Evolutionary conservation across 2,329 filamentous ascomycete species (phyloP).

Genomic region (Colletotrichum orbiculare): DNA sequence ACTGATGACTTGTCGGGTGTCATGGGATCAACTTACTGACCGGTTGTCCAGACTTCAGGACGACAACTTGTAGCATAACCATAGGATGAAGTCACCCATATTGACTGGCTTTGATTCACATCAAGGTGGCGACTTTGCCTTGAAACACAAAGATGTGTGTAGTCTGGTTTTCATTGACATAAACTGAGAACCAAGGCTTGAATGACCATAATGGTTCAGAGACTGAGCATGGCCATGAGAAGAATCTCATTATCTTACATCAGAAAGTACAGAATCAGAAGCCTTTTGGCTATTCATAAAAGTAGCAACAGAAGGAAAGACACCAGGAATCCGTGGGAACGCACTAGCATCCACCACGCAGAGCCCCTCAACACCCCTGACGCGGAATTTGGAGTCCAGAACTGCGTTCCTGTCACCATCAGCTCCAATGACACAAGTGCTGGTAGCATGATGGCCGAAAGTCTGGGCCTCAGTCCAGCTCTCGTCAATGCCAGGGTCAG

Average conservation of each 20-base stretch:
- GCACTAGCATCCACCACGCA: slow-evolving; percentile 73
- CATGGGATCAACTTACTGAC: too few species aligned
- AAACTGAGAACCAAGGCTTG: too few species aligned
- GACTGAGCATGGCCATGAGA: too few species aligned
- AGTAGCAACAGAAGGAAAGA: slow-evolving; percentile 60
- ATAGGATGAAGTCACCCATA: too few species aligned
- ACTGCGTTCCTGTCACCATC: slow-evolving; percentile 66
- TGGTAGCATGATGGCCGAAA: slow-evolving; percentile 68
- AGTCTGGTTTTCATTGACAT: too few species aligned
- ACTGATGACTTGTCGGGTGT: too few species aligned
- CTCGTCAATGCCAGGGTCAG: slow-evolving; percentile 55
- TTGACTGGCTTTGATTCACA: too few species aligned
- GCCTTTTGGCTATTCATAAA: slow-evolving; percentile 73
- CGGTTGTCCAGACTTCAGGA: too few species aligned
- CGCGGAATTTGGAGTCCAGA: slow-evolving; percentile 66
- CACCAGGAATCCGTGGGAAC: slow-evolving; percentile 62
- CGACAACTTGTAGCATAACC: too few species aligned
- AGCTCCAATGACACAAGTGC: slow-evolving; percentile 66
- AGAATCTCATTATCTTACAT: not conserved
- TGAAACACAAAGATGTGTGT: too few species aligned
- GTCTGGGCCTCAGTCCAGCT: slow-evolving; percentile 53
- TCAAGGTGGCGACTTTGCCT: too few species aligned
- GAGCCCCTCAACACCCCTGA: slow-evolving; percentile 64
- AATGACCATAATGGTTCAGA: too few species aligned
- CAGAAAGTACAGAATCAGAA: slow-evolving; percentile 61